Evolutionary conservation across 306 rosid genomes (phyloP).

Genomic region (Vigna reflexopilosa): DNA sequence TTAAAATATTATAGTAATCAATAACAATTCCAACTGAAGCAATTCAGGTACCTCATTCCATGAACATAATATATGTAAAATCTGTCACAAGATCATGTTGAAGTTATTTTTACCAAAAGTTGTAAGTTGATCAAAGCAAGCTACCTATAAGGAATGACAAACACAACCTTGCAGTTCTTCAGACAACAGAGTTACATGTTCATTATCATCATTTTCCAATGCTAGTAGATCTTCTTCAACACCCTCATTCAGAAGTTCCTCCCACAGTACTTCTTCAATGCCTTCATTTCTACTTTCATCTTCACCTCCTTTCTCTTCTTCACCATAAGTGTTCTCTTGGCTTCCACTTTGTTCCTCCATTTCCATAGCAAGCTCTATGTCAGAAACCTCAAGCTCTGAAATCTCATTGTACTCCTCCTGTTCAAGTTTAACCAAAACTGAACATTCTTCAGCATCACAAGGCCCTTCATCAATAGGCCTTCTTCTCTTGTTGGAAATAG

Average conservation of each 20-base stretch:
- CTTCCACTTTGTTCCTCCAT: conserved; percentile 33
- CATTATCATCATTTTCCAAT: conserved; percentile 33
- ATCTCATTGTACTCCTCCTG: conserved; percentile 33
- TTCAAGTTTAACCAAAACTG: conserved; percentile 47
- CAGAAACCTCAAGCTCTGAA: conserved; percentile 43
- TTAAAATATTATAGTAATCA: background rate
- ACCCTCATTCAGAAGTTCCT: conserved; percentile 51
- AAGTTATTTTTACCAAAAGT: background rate
- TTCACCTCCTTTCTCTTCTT: conserved; percentile 34
- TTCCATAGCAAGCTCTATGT: conserved; percentile 45
- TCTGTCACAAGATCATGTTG: background rate
- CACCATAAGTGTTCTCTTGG: conserved; percentile 11
- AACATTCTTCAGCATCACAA: conserved; percentile 28
- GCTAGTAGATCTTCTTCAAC: conserved; percentile 41
- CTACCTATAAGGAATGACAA: background rate
- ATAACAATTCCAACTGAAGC: background rate
- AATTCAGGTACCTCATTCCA: background rate
- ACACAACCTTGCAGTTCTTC: conserved; percentile 42
- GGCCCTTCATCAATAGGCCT: conserved; percentile 54
- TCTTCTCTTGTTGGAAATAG: conserved; percentile 57
- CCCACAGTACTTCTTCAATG: conserved; percentile 52
- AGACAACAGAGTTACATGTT: conserved; percentile 49
- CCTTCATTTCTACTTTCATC: conserved; percentile 41
- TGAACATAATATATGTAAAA: background rate
- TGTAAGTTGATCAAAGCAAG: background rate